Evolutionary conservation across 2,329 filamentous ascomycete species (phyloP), one percentile per base, ranked within the genome.

Genomic region (Neonectria hederae): DNA sequence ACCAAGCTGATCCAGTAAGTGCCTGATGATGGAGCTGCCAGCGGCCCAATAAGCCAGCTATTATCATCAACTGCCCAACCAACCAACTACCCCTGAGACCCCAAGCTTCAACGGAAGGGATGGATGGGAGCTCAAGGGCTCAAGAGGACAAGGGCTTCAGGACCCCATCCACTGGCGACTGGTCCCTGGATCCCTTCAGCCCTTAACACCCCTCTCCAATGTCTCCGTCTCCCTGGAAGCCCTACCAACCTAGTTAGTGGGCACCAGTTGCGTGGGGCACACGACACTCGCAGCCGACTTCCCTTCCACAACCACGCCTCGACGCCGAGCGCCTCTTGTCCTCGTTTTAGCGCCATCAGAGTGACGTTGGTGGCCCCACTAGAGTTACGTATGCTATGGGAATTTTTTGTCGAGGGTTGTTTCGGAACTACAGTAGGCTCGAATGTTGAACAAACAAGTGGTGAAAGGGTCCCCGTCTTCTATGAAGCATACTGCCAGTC

Each of bases 321-420:
- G 30, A 43, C 52, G 56, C 38, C 54, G 28, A 4, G 30, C 30
- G 30, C 56, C 43, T 63, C 30, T 54, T 53, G 54, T 46, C 49
- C 57, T 59, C 57, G 54, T 62, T 65, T 62, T 69, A 65, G 66
- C 66, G 65, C 57, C 45, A 22, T 59, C 52, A n/a, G 32, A 58
- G 65, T 69, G 66, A 69, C 65, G 66, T 67, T 69, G 53, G 60
- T 63, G 42, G 62, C 65, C 66, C 65, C 66, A 58, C 61, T 38
- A 22, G 38, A 52, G 32, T 57, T 69, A 67, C 65, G 65, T 69
- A 61, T 57, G 65, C 66, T 52, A 53, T 45, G 30, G n/a, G 17
- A 26, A 26, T 24, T 14, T 46, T 26, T 24, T 9, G 13, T 32
- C 30, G 52, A 62, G 62, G 40, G 45, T 59, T 19, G 30, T 63